Base-by-base conservation (phyloP, 1,284 basidiomycete species). In the Rhizopogon parksii region DNA sequence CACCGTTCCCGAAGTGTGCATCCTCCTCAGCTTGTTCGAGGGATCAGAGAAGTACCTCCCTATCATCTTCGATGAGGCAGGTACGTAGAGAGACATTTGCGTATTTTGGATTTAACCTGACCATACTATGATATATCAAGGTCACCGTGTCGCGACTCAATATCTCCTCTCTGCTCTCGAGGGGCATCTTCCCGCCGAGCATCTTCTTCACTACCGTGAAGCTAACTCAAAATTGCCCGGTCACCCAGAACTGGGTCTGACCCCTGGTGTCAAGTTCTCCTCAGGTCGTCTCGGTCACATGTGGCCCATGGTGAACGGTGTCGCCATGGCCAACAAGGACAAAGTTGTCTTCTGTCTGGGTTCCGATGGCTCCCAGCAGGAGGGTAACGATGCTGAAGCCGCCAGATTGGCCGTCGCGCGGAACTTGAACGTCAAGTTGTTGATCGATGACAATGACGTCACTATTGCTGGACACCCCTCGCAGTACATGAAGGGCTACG, bases 391-490 rank as follows among this genome's bases (percentile, higher is more conserved):
- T 58, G 89, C 90, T 2, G 90, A 92, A 66, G 90, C 90, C 30
- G 90, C 90, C 11, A 77, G 89, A 36, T 75, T 92, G 36, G 89
- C 89, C 15, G 90, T 91, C 36, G 88, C 89, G 2, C 83, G 91
- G 62, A 69, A 74, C 47, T 71, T 92, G 54, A 90, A 91, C 63
- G 78, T 92, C 65, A 92, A 92, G 68, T 72, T 92, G 48, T 69
- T 92, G 66, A 83, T 92, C 57, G 89, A 92, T 59, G 88, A 91
- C 68, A 92, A 92, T 68, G 83, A 91, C 63, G 88, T 91, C 56
- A 91, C 88, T 6, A 91, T 91, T 54, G 83, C 88, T 27, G 88
- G 88, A 0, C 89, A 92, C 63, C 90, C 89, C 2, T 89, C 86
- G 14, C 68, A 89, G 51, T 92, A 92, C 64, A 76, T 91, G 59